Percentiles rank a stretch among this genome's conserved stretches.
These are phyloP conservation scores for Rhizophora apiculata DNA, from an alignment of 345 rosid species.

Conservation along the genomic window DNA sequence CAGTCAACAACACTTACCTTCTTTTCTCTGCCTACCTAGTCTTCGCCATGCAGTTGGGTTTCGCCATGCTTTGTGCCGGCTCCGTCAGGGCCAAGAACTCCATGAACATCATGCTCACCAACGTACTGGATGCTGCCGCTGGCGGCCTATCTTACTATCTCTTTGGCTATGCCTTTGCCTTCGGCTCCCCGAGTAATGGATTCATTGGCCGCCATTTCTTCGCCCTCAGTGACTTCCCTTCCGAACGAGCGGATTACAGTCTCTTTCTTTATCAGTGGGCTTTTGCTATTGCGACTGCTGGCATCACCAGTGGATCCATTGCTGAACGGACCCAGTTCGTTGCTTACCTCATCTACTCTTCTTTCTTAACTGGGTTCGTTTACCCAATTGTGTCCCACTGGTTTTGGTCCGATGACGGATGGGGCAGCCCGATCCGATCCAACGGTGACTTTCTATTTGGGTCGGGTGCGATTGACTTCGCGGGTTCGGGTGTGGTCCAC, in stretches of 20 bases:
- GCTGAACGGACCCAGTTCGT: constrained; percentile 71
- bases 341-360: constrained; percentile 58
- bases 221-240: constrained; percentile 19
- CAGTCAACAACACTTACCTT: constrained; percentile 56
- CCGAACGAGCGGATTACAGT: constrained; percentile 33
- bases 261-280: constrained; percentile 63
- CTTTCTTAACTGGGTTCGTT: constrained; percentile 61
- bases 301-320: constrained; percentile 70
- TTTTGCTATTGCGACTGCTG: constrained; percentile 55
- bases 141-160: constrained; percentile 32
- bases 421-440: constrained; percentile 50
- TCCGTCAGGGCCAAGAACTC: constrained; percentile 34
- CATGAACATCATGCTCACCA: constrained; percentile 37
- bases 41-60: constrained; percentile 61
- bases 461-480: constrained; percentile 43
- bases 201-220: constrained; percentile 31
- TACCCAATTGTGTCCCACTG: constrained; percentile 63
- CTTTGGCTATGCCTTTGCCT: constrained; percentile 30
- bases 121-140: constrained; percentile 31
- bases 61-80: constrained; percentile 39
- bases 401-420: constrained; percentile 64
- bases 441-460: constrained; percentile 34
- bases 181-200: constrained; percentile 23
- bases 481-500: constrained; percentile 48
- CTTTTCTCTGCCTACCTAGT: constrained; percentile 70